A percentile compares a stretch with the other conserved stretches of the same genome.
Conservation (phyloP, 768 basidiomycete genomes). For the Rhodotorula taiwanensis region DNA sequence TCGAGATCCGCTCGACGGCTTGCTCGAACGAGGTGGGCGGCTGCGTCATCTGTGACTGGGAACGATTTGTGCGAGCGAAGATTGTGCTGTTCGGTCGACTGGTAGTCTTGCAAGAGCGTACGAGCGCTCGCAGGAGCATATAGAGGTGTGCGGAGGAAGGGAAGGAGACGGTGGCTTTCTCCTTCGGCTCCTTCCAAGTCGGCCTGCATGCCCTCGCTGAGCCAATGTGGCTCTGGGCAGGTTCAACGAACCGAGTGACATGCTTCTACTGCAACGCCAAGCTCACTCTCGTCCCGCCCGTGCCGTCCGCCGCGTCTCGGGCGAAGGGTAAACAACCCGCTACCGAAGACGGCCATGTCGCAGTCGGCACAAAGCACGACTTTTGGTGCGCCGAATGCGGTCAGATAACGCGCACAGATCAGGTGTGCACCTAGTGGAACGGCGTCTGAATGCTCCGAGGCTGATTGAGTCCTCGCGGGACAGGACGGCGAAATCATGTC, state of each 20-base stretch:
- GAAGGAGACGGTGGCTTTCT: not conserved
- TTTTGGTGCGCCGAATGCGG: conserved; percentile 38
- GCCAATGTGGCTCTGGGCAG: conserved; percentile 8
- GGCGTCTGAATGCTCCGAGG: too few relatives aligned
- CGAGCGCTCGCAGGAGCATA: too few relatives aligned
- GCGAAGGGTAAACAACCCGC: conserved; percentile 11
- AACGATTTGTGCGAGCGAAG: not conserved
- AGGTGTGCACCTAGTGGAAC: conserved; percentile 11
- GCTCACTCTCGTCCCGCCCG: conserved; percentile 20
- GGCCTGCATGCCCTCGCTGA: not conserved
- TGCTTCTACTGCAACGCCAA: conserved; percentile 38
- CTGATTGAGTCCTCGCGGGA: too few relatives aligned
- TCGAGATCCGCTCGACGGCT: conserved; percentile 9
- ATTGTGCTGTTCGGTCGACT: too few relatives aligned
- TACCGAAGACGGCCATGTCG: conserved; percentile 3
- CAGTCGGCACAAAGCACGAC: not conserved
- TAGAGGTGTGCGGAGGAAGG: too few relatives aligned
- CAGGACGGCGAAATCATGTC: conserved; percentile 67
- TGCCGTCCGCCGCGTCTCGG: not conserved
- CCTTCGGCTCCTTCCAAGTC: too few relatives aligned
- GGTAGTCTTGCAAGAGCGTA: too few relatives aligned
- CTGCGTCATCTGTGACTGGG: too few relatives aligned
- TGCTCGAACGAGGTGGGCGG: not conserved
- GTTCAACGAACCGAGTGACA: not conserved
- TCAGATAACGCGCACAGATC: conserved; percentile 63